These are phyloP conservation scores for Xylaria sp. DNA, from an alignment of 495 filamentous ascomycete genomes.

Conservation along the genomic window DNA sequence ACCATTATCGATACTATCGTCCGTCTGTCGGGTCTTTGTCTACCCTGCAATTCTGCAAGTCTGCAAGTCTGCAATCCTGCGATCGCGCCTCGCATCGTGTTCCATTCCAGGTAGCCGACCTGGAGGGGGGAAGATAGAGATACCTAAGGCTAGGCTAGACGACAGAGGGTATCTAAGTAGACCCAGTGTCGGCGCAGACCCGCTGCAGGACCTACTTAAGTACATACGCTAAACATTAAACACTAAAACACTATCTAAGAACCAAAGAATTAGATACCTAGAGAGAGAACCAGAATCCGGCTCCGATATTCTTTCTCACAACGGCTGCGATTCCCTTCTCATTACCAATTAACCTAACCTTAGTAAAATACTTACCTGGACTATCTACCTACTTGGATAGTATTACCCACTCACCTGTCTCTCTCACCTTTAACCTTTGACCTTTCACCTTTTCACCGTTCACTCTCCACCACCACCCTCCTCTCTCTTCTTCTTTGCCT, in stretches of 20 bases:
- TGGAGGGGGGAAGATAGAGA: background rate
- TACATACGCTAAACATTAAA: too few relatives aligned
- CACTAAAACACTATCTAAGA: too few relatives aligned
- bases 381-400: background rate
- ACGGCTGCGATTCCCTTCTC: background rate
- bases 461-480: background rate
- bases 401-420: slow-evolving; percentile 1
- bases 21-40: background rate
- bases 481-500: background rate
- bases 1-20: background rate
- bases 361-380: slow-evolving; percentile 6
- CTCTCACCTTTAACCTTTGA: background rate
- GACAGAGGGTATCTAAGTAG: too few relatives aligned
- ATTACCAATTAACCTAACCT: background rate
- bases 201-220: background rate
- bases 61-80: too few relatives aligned
- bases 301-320: slow-evolving; percentile 17
- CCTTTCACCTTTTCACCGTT: background rate
- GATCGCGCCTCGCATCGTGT: background rate
- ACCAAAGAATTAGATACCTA: background rate
- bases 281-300: background rate
- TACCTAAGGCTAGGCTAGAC: too few relatives aligned
- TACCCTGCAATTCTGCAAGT: too few relatives aligned
- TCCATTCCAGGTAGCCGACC: background rate
- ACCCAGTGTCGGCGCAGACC: slow-evolving; percentile 16